Percentiles rank a stretch among this genome's conserved stretches.
phyloP scores from a whole-genome alignment of 2,329 filamentous ascomycete species.

The Hirsutella minnesotensis region DNA sequence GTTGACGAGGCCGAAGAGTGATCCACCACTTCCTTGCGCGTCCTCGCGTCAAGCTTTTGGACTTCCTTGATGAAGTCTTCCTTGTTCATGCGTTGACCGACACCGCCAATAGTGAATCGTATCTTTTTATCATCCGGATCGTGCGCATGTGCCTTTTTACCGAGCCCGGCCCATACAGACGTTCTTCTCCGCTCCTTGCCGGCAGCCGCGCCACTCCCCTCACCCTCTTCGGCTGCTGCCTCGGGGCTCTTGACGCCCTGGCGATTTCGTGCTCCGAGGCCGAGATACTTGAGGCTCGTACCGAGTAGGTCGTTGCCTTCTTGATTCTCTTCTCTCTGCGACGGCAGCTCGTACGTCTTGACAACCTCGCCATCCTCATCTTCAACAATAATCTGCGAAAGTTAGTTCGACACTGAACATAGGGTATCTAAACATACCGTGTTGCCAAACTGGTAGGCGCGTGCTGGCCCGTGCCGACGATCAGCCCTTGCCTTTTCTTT shows the following conservation, averaged over 20 bases:
- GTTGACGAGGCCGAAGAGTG: constrained; percentile 34
- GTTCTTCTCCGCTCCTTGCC: constrained; percentile 28
- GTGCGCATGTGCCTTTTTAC: constrained; percentile 24
- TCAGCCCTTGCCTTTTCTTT: constrained; percentile 51
- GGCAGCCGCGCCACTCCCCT: constrained; percentile 18
- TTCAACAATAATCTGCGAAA: constrained; percentile 68
- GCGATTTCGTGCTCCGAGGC: constrained; percentile 34
- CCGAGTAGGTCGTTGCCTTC: constrained; percentile 26
- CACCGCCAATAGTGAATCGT: constrained; percentile 63
- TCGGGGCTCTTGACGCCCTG: constrained; percentile 23
- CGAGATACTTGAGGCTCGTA: constrained; percentile 41
- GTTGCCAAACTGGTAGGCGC: constrained; percentile 77
- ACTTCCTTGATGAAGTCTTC: constrained; percentile 69
- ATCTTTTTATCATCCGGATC: constrained; percentile 58
- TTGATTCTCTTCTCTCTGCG: constrained; percentile 27
- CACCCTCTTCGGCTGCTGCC: constrained; percentile 16
- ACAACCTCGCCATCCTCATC: constrained; percentile 79
- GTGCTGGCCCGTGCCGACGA: constrained; percentile 57
- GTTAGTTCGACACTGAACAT: neutral
- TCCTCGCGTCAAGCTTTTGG: constrained; percentile 56
- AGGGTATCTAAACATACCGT: constrained; percentile 31
- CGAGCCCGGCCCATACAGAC: constrained; percentile 39
- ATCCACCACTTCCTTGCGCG: constrained; percentile 42
- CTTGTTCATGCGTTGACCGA: constrained; percentile 67
- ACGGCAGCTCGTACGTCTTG: constrained; percentile 68